A percentile compares a stretch with the other conserved stretches of the same genome.
phyloP scores from a whole-genome alignment of 2,329 filamentous ascomycete genomes.

The Pleoardoris graminearum region DNA sequence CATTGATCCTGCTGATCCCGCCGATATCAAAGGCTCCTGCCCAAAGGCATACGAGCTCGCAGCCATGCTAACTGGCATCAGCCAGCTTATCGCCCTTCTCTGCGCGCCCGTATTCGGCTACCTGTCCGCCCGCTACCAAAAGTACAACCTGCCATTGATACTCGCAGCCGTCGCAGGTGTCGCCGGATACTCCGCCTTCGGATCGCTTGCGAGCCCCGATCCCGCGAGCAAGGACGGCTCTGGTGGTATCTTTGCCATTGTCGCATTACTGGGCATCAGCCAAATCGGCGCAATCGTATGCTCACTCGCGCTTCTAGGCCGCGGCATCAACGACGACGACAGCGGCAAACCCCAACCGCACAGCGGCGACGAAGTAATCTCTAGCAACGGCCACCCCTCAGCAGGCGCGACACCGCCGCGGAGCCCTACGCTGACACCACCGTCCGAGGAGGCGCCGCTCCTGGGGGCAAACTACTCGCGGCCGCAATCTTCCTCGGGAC shows the following conservation, averaged over 20 bases:
- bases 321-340: conserved; percentile 67
- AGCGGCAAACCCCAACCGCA: conserved; percentile 17
- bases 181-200: conserved; percentile 76
- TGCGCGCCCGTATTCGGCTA: conserved; percentile 88
- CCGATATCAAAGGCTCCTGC: conserved; percentile 82
- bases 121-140: conserved; percentile 67
- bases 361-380: conserved; percentile 11
- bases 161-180: conserved; percentile 74
- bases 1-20: conserved; percentile 45
- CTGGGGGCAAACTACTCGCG: conserved; percentile 22
- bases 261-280: conserved; percentile 81
- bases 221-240: conserved; percentile 70
- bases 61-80: conserved; percentile 83
- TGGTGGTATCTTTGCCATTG: conserved; percentile 72
- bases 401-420: conserved; percentile 40
- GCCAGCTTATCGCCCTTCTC: conserved; percentile 82
- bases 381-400: conserved; percentile 33
- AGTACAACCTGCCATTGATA: conserved; percentile 74
- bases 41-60: conserved; percentile 85
- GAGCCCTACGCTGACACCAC: conserved; percentile 33
- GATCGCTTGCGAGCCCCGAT: conserved; percentile 76
- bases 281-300: conserved; percentile 98
- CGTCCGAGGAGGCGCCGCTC: conserved; percentile 35
- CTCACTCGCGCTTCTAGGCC: conserved; percentile 83
- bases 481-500: conserved; percentile 9